phyloP scores from a whole-genome alignment of 2,329 filamentous ascomycete genomes.

The Dendryphion nanum region DNA sequence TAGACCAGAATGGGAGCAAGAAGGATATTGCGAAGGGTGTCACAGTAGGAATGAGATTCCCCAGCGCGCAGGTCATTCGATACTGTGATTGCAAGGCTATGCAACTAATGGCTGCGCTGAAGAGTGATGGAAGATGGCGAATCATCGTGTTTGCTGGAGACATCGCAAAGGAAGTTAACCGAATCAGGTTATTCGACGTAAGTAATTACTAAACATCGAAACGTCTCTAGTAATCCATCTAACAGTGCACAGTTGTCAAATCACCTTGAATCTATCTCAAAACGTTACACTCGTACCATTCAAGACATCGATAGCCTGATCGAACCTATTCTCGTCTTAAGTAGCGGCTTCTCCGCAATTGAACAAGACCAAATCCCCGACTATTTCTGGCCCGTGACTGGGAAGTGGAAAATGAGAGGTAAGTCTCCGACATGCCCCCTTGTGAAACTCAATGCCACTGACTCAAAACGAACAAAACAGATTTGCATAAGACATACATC shows the following conservation, averaged over 20 bases:
- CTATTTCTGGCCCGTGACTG: constrained; percentile 57
- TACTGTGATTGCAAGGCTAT: constrained; percentile 59
- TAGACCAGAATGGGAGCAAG: constrained; percentile 32
- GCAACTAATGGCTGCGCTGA: constrained; percentile 51
- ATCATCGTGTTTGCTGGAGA: constrained; percentile 52
- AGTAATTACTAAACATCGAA: not conserved
- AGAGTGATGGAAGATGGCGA: constrained; percentile 54
- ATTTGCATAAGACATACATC: constrained; percentile 61
- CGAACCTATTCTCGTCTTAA: constrained; percentile 56
- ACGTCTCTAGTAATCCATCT: too few relatives aligned
- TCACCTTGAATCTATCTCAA: constrained; percentile 29
- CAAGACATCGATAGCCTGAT: constrained; percentile 56
- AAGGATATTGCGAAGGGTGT: constrained; percentile 39
- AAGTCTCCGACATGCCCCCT: constrained; percentile 12
- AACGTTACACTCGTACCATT: constrained; percentile 43
- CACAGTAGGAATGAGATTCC: constrained; percentile 50
- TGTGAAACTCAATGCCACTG: not conserved
- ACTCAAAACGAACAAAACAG: constrained; percentile 30
- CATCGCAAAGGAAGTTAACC: constrained; percentile 19
- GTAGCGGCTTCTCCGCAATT: constrained; percentile 47
- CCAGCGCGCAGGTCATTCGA: constrained; percentile 58
- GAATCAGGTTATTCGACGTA: too few relatives aligned
- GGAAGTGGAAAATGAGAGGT: constrained; percentile 57
- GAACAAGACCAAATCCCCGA: constrained; percentile 55
- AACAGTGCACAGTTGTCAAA: constrained; percentile 22